These are phyloP conservation scores for Maudiozyma barnettii DNA, from an alignment of 805 yeast genomes.

Conservation along the genomic window DNA sequence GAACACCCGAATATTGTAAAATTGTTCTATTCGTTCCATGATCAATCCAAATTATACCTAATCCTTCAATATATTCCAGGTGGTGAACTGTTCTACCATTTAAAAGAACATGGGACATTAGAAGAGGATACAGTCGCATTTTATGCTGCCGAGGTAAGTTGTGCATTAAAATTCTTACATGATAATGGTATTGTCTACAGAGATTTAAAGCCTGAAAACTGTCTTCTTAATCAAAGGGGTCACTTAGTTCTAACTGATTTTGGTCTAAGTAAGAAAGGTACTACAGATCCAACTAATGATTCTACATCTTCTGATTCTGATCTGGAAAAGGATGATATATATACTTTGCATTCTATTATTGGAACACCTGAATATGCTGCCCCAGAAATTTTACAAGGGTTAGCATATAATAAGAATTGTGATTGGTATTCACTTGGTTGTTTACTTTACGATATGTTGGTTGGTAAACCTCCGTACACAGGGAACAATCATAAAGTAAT, in stretches of 20 bases:
- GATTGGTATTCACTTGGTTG: conserved; percentile 94
- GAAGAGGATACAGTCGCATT: conserved; percentile 63
- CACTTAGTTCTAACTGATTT: conserved; percentile 79
- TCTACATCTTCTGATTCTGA: conserved; percentile 2
- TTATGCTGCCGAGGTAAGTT: conserved; percentile 71
- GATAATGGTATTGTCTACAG: conserved; percentile 75
- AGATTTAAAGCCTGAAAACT: conserved; percentile 84
- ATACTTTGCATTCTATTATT: conserved; percentile 31
- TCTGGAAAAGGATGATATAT: conserved; percentile 22
- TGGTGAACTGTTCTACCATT: conserved; percentile 59
- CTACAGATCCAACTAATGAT: conserved; percentile 6
- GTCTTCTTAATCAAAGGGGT: conserved; percentile 60
- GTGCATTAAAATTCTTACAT: conserved; percentile 70
- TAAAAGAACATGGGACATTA: conserved; percentile 34
- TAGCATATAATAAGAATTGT: conserved; percentile 65
- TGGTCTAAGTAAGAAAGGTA: conserved; percentile 52
- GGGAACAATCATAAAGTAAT: conserved; percentile 72
- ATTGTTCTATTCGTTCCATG: conserved; percentile 77
- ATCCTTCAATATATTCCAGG: conserved; percentile 79
- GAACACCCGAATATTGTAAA: conserved; percentile 77
- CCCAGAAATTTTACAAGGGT: conserved; percentile 75
- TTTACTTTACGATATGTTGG: conserved; percentile 65
- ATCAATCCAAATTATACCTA: conserved; percentile 61
- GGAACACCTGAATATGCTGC: conserved; percentile 54
- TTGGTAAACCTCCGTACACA: conserved; percentile 83